These are phyloP conservation scores for Diddensiella transvaalensis DNA, from an alignment of 805 yeast genomes.

Conservation along the genomic window DNA sequence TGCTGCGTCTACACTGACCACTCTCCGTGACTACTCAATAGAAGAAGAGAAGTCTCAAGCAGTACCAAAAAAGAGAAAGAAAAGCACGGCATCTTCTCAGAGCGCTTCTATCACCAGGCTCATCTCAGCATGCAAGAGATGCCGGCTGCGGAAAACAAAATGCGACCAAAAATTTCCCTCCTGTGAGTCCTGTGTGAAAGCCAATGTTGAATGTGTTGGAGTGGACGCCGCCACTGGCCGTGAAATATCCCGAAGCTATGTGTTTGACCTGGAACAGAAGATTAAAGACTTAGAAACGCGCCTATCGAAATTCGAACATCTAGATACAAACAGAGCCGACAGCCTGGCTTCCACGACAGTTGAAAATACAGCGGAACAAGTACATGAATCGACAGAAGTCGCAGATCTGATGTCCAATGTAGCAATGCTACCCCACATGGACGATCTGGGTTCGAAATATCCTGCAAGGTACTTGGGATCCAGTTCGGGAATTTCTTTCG, in stretches of 20 bases:
- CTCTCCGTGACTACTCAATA: neutral
- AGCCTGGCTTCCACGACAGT: neutral
- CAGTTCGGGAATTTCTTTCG: conserved; percentile 61
- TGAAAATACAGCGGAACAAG: neutral
- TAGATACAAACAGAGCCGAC: neutral
- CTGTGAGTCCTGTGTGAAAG: conserved; percentile 59
- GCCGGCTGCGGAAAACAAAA: conserved; percentile 62
- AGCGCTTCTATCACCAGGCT: conserved; percentile 40
- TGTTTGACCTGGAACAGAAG: conserved; percentile 66
- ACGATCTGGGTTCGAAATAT: neutral
- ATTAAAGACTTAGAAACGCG: conserved; percentile 53
- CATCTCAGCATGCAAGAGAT: conserved; percentile 81
- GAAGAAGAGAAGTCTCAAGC: neutral
- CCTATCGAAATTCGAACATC: conserved; percentile 41
- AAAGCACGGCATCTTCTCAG: neutral
- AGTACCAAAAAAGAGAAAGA: neutral
- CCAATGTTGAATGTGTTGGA: conserved; percentile 73
- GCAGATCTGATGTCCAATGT: neutral
- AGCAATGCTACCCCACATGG: neutral
- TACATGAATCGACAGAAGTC: neutral
- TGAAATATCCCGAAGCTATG: conserved; percentile 71
- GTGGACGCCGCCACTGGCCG: conserved; percentile 86
- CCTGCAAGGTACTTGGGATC: conserved; percentile 28
- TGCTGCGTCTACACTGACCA: neutral
- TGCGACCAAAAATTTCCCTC: conserved; percentile 69